Base-by-base conservation (phyloP, 371 early-diverging fungal genomes). In the Synchytrium microbalum region DNA sequence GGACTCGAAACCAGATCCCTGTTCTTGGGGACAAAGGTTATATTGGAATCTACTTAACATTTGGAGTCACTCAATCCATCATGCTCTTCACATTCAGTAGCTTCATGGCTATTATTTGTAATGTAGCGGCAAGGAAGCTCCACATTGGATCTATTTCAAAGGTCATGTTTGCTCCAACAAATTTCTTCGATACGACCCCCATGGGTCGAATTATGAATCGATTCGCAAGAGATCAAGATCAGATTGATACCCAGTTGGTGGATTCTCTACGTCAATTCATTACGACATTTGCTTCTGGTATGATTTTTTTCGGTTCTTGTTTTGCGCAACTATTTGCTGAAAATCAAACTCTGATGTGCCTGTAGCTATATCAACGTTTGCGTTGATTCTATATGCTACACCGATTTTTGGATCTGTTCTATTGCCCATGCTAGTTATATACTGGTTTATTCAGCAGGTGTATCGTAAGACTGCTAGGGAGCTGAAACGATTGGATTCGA, bases 161-260 rank as follows among this genome's bases (percentile, higher is more conserved):
- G 54, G 80, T 91, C 10, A 64, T 90, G 33, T 79, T 83, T 19
- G 82, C 92, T 0, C 90, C 89, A 23, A 76, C 88, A 54, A 73
- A 84, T 1, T 93, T 93, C 70, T 93, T 90, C 73, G 92, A 94
- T 61, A 86, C 87, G 0, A 89, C 89, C 3, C 94, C 94, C 3
- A 57, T 92, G 8, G 93, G 92, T 5, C 82, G 92, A 30, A 78
- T 80, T 61, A 65, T 72, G 46, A 71, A 72, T 3, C 75, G 75
- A 5, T 82, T 84, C 67, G 76, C 82, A n/a, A 80, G 77, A 60
- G 74, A 80, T 66, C 67, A 70, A 68, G 65, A 73, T 51, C 70
- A 74, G 31, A 72, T 80, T 1, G 82, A 82, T 52, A 80, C 81
- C 56, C 74, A 71, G 1, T 52, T 82, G 30, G 73, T 76, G 19